Evolutionary conservation across 352 stramenopile species (phyloP).

Genomic region (Stramenopiles sp.): DNA sequence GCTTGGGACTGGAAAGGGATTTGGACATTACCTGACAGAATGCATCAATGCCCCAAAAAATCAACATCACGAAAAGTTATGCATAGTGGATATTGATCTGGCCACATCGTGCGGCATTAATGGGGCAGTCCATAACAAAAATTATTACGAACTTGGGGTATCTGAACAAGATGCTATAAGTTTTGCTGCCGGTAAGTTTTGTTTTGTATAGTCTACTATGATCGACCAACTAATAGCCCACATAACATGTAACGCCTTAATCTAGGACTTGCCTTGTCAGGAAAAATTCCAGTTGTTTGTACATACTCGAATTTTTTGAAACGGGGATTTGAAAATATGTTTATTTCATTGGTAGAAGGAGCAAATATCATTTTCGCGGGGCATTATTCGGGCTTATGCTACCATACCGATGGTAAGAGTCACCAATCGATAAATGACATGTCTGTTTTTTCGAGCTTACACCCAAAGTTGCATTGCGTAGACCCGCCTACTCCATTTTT

Average conservation of each 20-base stretch:
- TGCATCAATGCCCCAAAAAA: not conserved
- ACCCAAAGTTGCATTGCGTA: not conserved
- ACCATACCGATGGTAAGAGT: not conserved
- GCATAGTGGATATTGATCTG: not conserved
- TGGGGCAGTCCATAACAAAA: not conserved
- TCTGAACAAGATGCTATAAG: not conserved
- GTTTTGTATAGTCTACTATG: too few species aligned
- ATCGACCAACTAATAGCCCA: too few species aligned
- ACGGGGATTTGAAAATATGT: slow-evolving; percentile 1
- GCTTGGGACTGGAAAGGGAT: not conserved
- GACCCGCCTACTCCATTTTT: not conserved
- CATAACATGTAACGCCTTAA: too few species aligned
- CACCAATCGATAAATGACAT: not conserved
- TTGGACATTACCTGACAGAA: not conserved
- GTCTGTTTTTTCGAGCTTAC: not conserved
- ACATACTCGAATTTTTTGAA: not conserved
- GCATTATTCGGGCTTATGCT: not conserved
- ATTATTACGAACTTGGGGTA: not conserved
- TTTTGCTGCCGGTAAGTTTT: not conserved
- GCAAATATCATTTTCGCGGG: not conserved
- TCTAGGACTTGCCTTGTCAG: not conserved
- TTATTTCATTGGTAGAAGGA: not conserved
- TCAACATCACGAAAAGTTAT: not conserved
- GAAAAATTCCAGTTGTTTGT: not conserved
- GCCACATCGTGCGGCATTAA: not conserved